These are phyloP conservation scores for Tricholoma bakamatsutake DNA, from an alignment of 768 basidiomycete genomes.

Conservation along the genomic window DNA sequence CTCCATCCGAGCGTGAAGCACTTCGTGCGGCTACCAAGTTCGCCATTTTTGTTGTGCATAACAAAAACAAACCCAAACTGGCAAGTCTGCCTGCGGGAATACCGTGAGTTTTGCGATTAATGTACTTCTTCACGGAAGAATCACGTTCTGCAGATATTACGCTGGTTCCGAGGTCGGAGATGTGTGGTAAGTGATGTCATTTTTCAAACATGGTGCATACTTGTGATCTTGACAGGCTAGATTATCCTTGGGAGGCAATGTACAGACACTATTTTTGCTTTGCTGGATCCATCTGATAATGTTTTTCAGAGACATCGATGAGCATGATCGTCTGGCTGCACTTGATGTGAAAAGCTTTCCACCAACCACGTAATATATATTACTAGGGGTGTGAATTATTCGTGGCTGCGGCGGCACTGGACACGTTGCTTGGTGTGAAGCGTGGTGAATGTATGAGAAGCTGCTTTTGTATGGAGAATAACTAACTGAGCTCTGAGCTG, in stretches of 20 bases:
- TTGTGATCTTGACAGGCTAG: constrained; percentile 45
- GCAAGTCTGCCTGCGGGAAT: constrained; percentile 64
- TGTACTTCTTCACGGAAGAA: not conserved
- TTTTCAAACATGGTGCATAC: not conserved
- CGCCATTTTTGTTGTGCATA: constrained; percentile 91
- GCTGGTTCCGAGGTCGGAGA: constrained; percentile 70
- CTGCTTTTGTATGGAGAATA: too few species aligned
- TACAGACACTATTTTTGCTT: constrained; percentile 27
- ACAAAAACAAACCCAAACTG: constrained; percentile 85
- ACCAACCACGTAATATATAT: not conserved
- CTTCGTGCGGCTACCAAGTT: constrained; percentile 68
- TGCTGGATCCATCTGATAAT: not conserved
- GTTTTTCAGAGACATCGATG: constrained; percentile 62
- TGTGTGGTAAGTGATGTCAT: constrained; percentile 52
- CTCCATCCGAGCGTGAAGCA: constrained; percentile 70
- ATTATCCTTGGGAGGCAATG: constrained; percentile 83
- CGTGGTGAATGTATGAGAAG: too few species aligned
- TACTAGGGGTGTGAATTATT: not conserved
- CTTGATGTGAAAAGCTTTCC: constrained; percentile 26
- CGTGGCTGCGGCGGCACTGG: not conserved
- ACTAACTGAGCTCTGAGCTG: too few species aligned
- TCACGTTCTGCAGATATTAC: constrained; percentile 52
- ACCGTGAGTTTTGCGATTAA: constrained; percentile 38
- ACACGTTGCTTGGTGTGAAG: not conserved
- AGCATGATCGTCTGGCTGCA: constrained; percentile 60